Base-by-base conservation (phyloP, 345 rosid genomes). In the Carallia pectinifolia region DNA sequence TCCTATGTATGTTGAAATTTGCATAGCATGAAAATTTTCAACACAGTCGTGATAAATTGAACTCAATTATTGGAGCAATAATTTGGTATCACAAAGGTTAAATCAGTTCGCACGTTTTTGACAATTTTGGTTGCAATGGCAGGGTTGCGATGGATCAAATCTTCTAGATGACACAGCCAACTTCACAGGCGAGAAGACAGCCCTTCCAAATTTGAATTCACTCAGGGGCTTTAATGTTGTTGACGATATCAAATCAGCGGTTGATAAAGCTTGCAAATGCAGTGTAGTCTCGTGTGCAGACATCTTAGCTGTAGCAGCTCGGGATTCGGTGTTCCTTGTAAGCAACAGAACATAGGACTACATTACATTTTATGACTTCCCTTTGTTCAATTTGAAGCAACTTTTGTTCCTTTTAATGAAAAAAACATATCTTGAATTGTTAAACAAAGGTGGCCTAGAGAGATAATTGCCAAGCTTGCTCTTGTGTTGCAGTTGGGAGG, bases 131-230 rank as follows among this genome's bases (percentile, higher is more conserved):
- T 44, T 19, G 31, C 31, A 56, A 19, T 48, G 68, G 19, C 68
- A 65, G 68, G 68, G 68, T 44, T 65, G 58, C 30, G 68, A 65
- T 48, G 68, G 68, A 47, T 65, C 60, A 6, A 18, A 10, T 65
- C 68, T 65, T 30, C 19, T 65, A 17, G 56, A 40, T 40, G 68
- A 64, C 53, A 64, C 36, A 30, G 16, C 56, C 23, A 48, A 29
- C 55, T 64, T 64, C 38, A 48, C 16, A 1, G 53, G 68, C 50
- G 58, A 64, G 39, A 65, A 64, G 53, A 64, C 68, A 12, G 53
- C 55, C 53, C 0, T 1, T 3, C 58, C 68, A 9, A 64, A 64
- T 48, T 29, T 48, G 58, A 64, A 64, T 64, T 48, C 56, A 9
- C 8, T 64, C 23, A 64, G 56, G 23, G 58, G 68, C 18, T 48